Conservation (phyloP, 805 yeast species). For the Myxozyma monticola region DNA sequence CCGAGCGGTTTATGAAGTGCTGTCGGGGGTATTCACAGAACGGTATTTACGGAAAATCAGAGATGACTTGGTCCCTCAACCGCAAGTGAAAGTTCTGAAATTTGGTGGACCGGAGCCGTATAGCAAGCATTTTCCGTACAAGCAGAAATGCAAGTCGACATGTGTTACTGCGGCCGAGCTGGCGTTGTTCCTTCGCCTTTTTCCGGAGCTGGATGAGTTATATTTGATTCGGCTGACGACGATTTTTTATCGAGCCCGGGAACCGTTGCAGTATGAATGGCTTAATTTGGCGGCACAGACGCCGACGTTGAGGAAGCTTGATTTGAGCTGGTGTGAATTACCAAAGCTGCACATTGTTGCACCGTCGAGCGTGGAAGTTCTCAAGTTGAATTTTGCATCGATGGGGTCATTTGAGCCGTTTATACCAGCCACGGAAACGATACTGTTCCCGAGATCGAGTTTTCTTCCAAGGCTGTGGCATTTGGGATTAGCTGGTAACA, state of each 20-base stretch:
- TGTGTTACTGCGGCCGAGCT: background rate
- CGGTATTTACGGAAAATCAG: conserved; percentile 1
- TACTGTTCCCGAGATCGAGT: no score
- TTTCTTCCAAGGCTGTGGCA: background rate
- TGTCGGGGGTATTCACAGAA: conserved; percentile 1
- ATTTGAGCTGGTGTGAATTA: conserved; percentile 6
- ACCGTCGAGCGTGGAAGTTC: background rate
- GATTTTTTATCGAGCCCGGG: background rate
- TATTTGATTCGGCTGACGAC: conserved; percentile 2
- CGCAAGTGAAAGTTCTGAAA: background rate
- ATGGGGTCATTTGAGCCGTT: conserved; percentile 3
- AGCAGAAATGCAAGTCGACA: conserved; percentile 3
- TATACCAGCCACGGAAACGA: background rate
- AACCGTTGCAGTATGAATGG: background rate
- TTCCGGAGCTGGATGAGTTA: conserved; percentile 2
- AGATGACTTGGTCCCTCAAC: background rate
- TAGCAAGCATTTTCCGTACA: conserved; percentile 6
- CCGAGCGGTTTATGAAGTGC: conserved; percentile 2
- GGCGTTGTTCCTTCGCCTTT: background rate
- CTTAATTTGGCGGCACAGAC: background rate
- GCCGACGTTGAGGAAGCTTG: background rate
- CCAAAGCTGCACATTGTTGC: background rate
- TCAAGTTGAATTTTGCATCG: conserved; percentile 3
- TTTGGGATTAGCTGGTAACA: conserved; percentile 2
- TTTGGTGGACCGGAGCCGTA: conserved; percentile 8